Base-by-base conservation (phyloP, 2,329 filamentous ascomycete species). In the Pseudocercospora fuligena region DNA sequence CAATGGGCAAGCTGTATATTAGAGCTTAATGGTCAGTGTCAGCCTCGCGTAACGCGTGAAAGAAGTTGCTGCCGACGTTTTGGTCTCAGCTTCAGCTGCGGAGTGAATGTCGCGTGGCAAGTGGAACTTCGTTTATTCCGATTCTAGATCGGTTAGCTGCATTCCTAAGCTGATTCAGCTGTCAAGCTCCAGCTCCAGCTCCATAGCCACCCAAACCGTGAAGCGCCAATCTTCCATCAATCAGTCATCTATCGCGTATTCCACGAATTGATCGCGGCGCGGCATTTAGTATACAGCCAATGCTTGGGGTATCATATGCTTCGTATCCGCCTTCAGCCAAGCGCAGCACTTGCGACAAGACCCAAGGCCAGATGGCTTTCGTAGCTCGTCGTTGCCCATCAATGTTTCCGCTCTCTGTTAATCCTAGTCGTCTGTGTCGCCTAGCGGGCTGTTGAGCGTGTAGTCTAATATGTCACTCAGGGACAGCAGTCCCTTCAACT, bases 391-490 rank as follows among this genome's bases (percentile, higher is more conserved):
- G 25, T 51, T 27, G 47, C 47, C 47, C 47, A 23, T 51, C 47
- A 23, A 25, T 51, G 19, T 27, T 25, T 51, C 47, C 47, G 25
- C 47, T 51, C 25, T 6, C 14, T 51, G 47, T 21, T 21, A 51
- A 51, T 63, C 51, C 65, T 67, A 64, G 33, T 71, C 65, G 40
- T 72, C 69, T 9, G 68, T 70, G 47, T 77, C 76, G 27, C 72
- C 74, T 5, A 78, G 70, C 49, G 76, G 75, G 60, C 74, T 76
- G 61, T 77, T 78, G 70, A 99, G 84, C 61, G 97, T 92, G 78
- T 99, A 97, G 75, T 97, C 93, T 72, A 99, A 87, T 72, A 99
- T 97, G 80, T 99, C 95, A 66, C 94, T 98, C 63, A 99, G 84
- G 6, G 94, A 97, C 67, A 99, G 89, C 63, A 99, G 88, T 56